Conservation (phyloP, 2,329 filamentous ascomycete species). For the Gnomoniopsis sp. region DNA sequence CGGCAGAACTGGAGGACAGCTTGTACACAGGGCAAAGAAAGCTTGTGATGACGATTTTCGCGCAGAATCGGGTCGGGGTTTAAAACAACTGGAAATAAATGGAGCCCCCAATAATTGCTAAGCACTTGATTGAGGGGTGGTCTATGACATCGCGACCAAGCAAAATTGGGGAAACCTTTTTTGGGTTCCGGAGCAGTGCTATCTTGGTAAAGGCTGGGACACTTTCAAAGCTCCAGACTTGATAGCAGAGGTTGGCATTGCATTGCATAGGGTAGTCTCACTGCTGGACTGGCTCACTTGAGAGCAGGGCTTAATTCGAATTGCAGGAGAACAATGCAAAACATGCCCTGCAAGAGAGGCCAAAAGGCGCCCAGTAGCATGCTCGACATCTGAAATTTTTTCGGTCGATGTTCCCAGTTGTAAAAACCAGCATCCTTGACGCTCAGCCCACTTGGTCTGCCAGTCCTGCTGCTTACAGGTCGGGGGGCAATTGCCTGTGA, state of each 20-base stretch:
- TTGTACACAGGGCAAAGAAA: constrained; percentile 15
- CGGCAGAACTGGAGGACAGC: constrained; percentile 21
- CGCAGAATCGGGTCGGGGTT: constrained; percentile 17
- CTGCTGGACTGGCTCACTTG: not conserved
- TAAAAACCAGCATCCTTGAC: constrained; percentile 10
- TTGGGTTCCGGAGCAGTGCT: not conserved
- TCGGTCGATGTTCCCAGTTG: not conserved
- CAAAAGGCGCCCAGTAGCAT: constrained; percentile 5
- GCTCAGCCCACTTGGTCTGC: constrained; percentile 1
- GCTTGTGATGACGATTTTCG: constrained; percentile 20
- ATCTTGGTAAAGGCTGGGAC: not conserved
- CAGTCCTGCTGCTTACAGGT: constrained; percentile 1
- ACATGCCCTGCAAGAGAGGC: constrained; percentile 12
- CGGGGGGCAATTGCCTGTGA: constrained; percentile 9
- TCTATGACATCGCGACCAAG: constrained; percentile 9
- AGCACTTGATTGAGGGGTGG: constrained; percentile 14
- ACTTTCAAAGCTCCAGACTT: constrained; percentile 10
- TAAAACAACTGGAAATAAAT: constrained; percentile 16
- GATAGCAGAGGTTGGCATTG: not conserved
- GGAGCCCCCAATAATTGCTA: constrained; percentile 17
- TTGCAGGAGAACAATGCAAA: constrained; percentile 18
- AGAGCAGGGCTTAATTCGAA: constrained; percentile 18
- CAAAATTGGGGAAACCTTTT: constrained; percentile 11
- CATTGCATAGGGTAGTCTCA: not conserved
- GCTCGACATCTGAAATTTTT: constrained; percentile 5